phyloP scores from a whole-genome alignment of 2,329 filamentous ascomycete species.

The Colletotrichum ledebouriae region DNA sequence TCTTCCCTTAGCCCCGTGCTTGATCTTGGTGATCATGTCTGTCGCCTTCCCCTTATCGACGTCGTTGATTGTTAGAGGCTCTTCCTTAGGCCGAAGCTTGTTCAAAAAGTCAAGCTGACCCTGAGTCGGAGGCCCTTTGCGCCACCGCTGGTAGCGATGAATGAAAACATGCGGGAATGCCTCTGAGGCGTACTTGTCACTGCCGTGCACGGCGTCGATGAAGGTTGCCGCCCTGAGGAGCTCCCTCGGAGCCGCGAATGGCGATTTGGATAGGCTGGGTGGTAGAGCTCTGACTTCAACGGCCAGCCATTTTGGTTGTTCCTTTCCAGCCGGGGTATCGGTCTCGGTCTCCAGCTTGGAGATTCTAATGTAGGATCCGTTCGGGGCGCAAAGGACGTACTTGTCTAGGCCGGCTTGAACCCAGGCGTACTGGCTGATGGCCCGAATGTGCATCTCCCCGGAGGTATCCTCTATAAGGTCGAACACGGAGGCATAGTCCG shows the following conservation, averaged over 20 bases:
- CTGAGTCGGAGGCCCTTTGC: slow-evolving; percentile 72
- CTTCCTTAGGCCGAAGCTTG: slow-evolving; percentile 68
- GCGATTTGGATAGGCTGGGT: slow-evolving; percentile 61
- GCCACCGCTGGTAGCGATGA: slow-evolving; percentile 76
- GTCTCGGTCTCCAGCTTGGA: slow-evolving; percentile 53
- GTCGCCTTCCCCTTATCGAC: slow-evolving; percentile 84
- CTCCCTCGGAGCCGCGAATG: slow-evolving; percentile 77
- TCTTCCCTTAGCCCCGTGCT: slow-evolving; percentile 80
- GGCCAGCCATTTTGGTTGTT: slow-evolving; percentile 55
- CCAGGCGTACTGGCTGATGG: slow-evolving; percentile 84
- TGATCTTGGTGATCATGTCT: slow-evolving; percentile 94
- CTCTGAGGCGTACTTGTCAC: slow-evolving; percentile 82
- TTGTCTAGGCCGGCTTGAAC: slow-evolving; percentile 79
- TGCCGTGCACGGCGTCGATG: slow-evolving; percentile 82
- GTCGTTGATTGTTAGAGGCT: slow-evolving; percentile 66
- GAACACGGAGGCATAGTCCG: slow-evolving; percentile 91
- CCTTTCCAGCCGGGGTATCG: neutral
- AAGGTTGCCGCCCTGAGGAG: slow-evolving; percentile 77
- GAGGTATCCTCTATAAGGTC: slow-evolving; percentile 89
- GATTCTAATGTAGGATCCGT: slow-evolving; percentile 72
- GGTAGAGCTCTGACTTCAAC: slow-evolving; percentile 65
- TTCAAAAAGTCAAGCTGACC: slow-evolving; percentile 79
- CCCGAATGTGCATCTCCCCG: slow-evolving; percentile 82
- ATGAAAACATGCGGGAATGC: slow-evolving; percentile 79
- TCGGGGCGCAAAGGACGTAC: slow-evolving; percentile 78